Conservation (phyloP, 2,329 filamentous ascomycete species). For the Fonsecaea erecta region DNA sequence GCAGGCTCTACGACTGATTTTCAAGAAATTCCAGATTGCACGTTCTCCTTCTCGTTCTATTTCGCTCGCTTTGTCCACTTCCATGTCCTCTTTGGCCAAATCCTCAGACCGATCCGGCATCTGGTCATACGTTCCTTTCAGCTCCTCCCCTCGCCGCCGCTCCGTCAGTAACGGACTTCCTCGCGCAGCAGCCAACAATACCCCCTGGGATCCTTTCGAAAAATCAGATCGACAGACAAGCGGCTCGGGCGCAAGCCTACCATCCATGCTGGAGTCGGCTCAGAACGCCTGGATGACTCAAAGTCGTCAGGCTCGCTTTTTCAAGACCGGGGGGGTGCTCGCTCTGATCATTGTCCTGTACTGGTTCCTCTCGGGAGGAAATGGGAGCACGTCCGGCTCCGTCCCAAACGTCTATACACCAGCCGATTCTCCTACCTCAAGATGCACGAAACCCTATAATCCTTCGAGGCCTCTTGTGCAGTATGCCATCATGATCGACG, state of each 20-base stretch:
- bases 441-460: slow-evolving; percentile 82
- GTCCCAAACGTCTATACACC: slow-evolving; percentile 34
- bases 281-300: slow-evolving; percentile 63
- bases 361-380: slow-evolving; percentile 54
- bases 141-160: slow-evolving; percentile 53
- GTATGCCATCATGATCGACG: slow-evolving; percentile 98
- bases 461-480: slow-evolving; percentile 92
- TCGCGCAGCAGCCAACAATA: slow-evolving; percentile 33
- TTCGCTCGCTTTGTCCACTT: slow-evolving; percentile 9
- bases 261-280: slow-evolving; percentile 49
- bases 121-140: slow-evolving; percentile 59
- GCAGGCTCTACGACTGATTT: neutral
- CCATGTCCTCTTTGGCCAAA: slow-evolving; percentile 62
- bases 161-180: slow-evolving; percentile 56
- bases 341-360: slow-evolving; percentile 63
- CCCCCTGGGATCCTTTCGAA: slow-evolving; percentile 50
- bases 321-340: slow-evolving; percentile 67
- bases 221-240: slow-evolving; percentile 51
- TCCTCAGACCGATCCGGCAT: slow-evolving; percentile 55
- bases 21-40: neutral
- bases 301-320: slow-evolving; percentile 63
- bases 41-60: neutral
- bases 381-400: slow-evolving; percentile 22
- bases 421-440: slow-evolving; percentile 49
- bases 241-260: slow-evolving; percentile 31